Conservation (phyloP, 306 rosid genomes). For the Carpinus viminea region DNA sequence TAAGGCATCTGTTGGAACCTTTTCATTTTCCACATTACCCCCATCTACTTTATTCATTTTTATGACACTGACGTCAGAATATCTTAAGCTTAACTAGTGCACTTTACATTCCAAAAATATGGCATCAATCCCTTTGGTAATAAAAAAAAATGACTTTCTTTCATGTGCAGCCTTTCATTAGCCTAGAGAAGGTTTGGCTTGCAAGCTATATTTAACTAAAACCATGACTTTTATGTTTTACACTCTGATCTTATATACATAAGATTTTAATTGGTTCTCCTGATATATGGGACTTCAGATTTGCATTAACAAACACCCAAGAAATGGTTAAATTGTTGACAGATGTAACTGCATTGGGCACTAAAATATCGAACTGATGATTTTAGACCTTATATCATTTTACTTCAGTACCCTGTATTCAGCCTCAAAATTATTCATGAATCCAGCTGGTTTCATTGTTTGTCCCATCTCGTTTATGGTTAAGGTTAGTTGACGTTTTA, state of each 20-base stretch:
- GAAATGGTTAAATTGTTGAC: not conserved
- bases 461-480: not conserved
- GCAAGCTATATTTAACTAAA: not conserved
- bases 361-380: not conserved
- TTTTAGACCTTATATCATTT: not conserved
- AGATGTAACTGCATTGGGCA: not conserved
- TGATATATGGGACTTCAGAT: not conserved
- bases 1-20: constrained; percentile 49
- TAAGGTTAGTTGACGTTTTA: not conserved
- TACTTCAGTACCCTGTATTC: not conserved
- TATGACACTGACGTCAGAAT: constrained; percentile 8
- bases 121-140: constrained; percentile 11
- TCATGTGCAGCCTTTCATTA: not conserved
- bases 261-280: not conserved
- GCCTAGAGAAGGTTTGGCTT: constrained; percentile 5
- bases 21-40: constrained; percentile 12
- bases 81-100: constrained; percentile 15
- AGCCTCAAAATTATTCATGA: not conserved
- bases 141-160: not conserved
- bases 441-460: not conserved
- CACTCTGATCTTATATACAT: not conserved
- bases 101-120: constrained; percentile 17
- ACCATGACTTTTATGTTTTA: too few species aligned
- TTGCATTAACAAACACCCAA: not conserved
- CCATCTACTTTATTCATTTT: not conserved